Conservation (phyloP, 306 rosid species). For the Lathyrus sativus region DNA sequence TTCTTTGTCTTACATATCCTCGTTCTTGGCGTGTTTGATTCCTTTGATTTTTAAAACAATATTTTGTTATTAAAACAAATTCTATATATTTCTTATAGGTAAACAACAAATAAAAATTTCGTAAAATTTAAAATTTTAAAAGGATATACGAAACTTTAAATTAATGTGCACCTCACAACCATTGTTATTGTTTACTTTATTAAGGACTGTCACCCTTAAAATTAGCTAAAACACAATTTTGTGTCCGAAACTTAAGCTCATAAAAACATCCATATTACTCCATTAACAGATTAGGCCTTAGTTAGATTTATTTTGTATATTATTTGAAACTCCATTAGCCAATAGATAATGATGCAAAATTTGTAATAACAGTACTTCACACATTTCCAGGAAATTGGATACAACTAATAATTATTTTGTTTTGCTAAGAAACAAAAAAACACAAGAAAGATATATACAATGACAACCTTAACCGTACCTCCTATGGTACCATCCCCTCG, state of each 20-base stretch:
- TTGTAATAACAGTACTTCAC: not conserved
- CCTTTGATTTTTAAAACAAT: no score
- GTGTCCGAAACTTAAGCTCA: conserved; percentile 23
- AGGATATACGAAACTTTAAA: conserved; percentile 25
- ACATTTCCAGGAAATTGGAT: not conserved
- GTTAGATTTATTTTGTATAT: conserved; percentile 12
- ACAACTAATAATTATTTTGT: not conserved
- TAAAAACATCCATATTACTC: conserved; percentile 3
- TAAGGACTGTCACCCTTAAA: conserved; percentile 11
- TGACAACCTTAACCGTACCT: conserved; percentile 64
- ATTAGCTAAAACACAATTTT: conserved; percentile 19
- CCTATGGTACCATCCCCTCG: conserved; percentile 52
- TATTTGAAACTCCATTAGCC: not conserved
- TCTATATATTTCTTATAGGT: not conserved
- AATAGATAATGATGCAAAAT: not conserved
- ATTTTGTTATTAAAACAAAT: no score
- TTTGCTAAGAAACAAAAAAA: not conserved
- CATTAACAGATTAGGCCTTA: conserved; percentile 15
- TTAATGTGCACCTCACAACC: conserved; percentile 20
- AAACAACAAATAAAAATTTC: not conserved
- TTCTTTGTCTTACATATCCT: no score
- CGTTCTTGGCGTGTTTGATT: no score
- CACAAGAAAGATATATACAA: not conserved
- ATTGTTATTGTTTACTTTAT: conserved; percentile 35
- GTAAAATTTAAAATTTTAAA: not conserved